Base-by-base conservation (phyloP, 495 filamentous ascomycete species). In the Aspergillus coremiiformis region DNA sequence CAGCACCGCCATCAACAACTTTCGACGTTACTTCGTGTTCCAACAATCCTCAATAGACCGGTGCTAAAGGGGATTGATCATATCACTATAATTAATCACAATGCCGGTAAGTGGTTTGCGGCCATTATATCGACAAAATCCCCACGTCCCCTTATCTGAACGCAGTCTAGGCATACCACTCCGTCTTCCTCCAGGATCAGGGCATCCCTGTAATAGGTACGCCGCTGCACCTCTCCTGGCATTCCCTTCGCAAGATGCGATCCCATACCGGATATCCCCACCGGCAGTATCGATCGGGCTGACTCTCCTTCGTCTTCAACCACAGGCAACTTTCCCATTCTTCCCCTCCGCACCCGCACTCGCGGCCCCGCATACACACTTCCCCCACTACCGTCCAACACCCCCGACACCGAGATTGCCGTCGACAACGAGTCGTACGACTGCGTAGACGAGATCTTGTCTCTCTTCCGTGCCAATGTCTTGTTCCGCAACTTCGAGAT, bases 401-500 rank as follows among this genome's bases (percentile, higher is more conserved):
- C 81, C 60, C 82, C 84, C 50, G 82, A 86, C 44, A 66, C 82
- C 52, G 82, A 83, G 43, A 82, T 95, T 55, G 84, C 95, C 67
- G 82, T 88, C 30, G 85, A 90, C 63, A 83, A 80, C 67, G 86
- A 93, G 65, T 86, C 83, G 55, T 97, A 97, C 75, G 93, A 98
- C 77, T 84, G 90, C 48, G 78, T 96, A 8, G 93, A 98, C 71
- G 93, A 98, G 72, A 84, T 91, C 24, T 79, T 98, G 44, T 83
- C 82, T 2, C 82, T 96, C 24, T 98, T 96, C 80, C 88, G 93
- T 46, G 92, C 94, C 66, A 97, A 98, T 75, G 96, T 93, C 35
- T 84, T 98, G 65, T 98, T 98, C 78, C 86, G 94, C 58, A 98
- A 98, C 78, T 98, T 98, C 65, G 94, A 96, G 78, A 95, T 97